Conservation (phyloP, 2,329 filamentous ascomycete species). For the Sclerotinia glacialis region DNA sequence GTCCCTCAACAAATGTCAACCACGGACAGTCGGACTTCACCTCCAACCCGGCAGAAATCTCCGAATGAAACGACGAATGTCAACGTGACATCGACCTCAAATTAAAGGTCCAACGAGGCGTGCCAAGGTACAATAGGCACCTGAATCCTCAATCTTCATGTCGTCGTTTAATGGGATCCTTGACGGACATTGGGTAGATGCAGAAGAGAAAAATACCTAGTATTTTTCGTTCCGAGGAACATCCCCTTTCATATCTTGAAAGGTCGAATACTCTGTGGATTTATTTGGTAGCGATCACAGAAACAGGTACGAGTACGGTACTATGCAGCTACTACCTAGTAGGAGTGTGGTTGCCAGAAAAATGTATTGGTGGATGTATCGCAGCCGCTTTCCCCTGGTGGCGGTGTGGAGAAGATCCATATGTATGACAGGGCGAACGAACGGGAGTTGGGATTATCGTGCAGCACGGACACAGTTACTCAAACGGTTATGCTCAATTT, state of each 20-base stretch:
- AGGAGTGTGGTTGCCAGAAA: not conserved
- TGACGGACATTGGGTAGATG: not conserved
- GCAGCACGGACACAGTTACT: constrained; percentile 17
- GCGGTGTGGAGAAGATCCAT: not conserved
- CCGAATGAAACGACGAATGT: not conserved
- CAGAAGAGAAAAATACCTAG: not conserved
- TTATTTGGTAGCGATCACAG: not conserved
- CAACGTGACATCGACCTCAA: not conserved
- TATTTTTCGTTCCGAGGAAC: not conserved
- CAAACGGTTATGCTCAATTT: constrained; percentile 10
- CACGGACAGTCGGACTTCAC: not conserved
- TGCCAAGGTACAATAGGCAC: not conserved
- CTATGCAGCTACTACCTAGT: not conserved
- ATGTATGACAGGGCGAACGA: constrained; percentile 1
- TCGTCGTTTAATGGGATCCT: not conserved
- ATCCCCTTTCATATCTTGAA: not conserved
- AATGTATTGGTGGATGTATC: not conserved
- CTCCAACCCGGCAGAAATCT: constrained; percentile 11
- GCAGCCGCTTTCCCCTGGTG: not conserved
- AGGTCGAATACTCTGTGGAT: not conserved
- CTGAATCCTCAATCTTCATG: not conserved
- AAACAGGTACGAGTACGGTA: no score
- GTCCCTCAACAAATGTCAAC: not conserved
- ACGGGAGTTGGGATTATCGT: constrained; percentile 18
- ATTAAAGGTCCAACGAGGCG: not conserved